Evolutionary conservation across 2,329 filamentous ascomycete genomes (phyloP).

Genomic region (Xylaria sp.): DNA sequence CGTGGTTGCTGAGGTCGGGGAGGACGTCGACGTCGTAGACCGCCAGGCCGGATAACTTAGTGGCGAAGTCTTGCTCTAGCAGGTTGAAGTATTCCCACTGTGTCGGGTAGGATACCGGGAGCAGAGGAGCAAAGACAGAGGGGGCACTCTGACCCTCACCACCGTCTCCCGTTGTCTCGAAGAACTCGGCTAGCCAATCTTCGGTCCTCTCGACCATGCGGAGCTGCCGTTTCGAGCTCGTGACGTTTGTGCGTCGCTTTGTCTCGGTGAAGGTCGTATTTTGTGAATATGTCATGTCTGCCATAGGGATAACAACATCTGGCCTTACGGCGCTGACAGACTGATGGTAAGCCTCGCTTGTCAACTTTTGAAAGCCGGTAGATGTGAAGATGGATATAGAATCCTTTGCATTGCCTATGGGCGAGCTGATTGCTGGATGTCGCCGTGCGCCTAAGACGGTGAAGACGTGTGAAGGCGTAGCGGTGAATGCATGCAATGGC

Average conservation of each 20-base stretch:
- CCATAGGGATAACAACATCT: conserved; percentile 80
- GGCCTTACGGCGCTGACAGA: conserved; percentile 70
- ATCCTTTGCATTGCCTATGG: conserved; percentile 71
- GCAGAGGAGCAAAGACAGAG: conserved; percentile 67
- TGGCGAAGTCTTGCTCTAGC: conserved; percentile 66
- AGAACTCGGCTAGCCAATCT: conserved; percentile 75
- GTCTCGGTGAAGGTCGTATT: conserved; percentile 53
- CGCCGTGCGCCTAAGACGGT: conserved; percentile 80
- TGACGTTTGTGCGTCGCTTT: conserved; percentile 54
- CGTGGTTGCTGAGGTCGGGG: conserved; percentile 64
- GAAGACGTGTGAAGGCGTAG: conserved; percentile 67
- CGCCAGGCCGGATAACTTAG: conserved; percentile 70
- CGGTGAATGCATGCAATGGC: conserved; percentile 77
- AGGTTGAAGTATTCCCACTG: conserved; percentile 82
- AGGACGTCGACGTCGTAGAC: conserved; percentile 77
- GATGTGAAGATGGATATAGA: conserved; percentile 82
- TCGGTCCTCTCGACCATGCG: conserved; percentile 89
- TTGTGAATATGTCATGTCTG: conserved; percentile 69
- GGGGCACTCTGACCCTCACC: conserved; percentile 41
- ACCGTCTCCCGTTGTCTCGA: conserved; percentile 49
- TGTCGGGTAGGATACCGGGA: conserved; percentile 75
- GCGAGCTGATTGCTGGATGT: conserved; percentile 74
- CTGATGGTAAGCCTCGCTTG: conserved; percentile 70
- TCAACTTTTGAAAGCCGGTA: conserved; percentile 78
- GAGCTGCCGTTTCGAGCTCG: conserved; percentile 73